These are phyloP conservation scores for Penicillium salamii DNA, from an alignment of 495 filamentous ascomycete species.

Conservation along the genomic window DNA sequence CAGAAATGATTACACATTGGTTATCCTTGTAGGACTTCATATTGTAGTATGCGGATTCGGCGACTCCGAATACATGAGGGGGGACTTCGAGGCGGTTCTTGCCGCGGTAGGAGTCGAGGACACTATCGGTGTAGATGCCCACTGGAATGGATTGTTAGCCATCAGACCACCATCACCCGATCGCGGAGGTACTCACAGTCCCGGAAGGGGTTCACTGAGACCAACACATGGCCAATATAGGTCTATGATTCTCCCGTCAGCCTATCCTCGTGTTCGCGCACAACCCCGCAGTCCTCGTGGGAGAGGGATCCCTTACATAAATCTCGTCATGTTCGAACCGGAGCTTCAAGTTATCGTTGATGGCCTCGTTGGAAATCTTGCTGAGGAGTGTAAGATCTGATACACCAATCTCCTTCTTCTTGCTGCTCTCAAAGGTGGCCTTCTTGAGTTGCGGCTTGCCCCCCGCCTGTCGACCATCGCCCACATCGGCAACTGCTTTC, in stretches of 20 bases:
- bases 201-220: conserved; percentile 98
- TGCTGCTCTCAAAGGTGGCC: conserved; percentile 89
- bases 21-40: conserved; percentile 99
- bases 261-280: conserved; percentile 15
- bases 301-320: conserved; percentile 61
- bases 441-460: conserved; percentile 79
- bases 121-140: conserved; percentile 94
- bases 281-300: conserved; percentile 16
- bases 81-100: conserved; percentile 97
- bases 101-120: conserved; percentile 85
- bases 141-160: conserved; percentile 47
- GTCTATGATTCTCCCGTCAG: conserved; percentile 56
- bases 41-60: conserved; percentile 96
- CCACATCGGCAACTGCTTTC: conserved; percentile 44
- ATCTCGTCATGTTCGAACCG: conserved; percentile 96
- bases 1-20: conserved; percentile 99
- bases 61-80: conserved; percentile 96
- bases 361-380: conserved; percentile 98
- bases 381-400: conserved; percentile 96
- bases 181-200: conserved; percentile 59
- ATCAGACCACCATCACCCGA: conserved; percentile 3
- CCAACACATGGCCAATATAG: conserved; percentile 99
- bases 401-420: conserved; percentile 99
- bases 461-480: conserved; percentile 41
- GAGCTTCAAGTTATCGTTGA: conserved; percentile 98